phyloP scores from a whole-genome alignment of 208 protist species.

The Herpetomonas samuelpessoai region DNA sequence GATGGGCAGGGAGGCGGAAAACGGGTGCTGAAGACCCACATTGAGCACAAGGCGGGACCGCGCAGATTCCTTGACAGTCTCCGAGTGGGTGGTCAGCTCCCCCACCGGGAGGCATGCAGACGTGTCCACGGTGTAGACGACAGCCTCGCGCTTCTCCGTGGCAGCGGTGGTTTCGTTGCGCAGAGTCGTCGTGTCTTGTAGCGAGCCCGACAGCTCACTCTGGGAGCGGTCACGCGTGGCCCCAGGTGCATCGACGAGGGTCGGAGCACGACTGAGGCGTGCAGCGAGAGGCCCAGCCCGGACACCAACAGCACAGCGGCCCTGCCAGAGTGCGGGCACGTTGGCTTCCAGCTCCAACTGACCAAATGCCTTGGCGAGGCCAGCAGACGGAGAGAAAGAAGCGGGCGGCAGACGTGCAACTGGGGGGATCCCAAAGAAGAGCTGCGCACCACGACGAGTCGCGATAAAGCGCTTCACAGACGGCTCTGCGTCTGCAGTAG shows the following conservation, averaged over 20 bases:
- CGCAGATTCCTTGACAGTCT: too few relatives aligned
- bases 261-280: constrained; percentile 10
- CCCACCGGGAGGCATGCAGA: constrained; percentile 14
- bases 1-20: constrained; percentile 9
- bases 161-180: not conserved
- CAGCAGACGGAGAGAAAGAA: constrained; percentile 8
- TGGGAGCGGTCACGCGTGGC: constrained; percentile 1
- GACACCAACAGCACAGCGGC: constrained; percentile 11
- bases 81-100: not conserved
- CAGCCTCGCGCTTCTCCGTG: not conserved
- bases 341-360: constrained; percentile 19
- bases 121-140: constrained; percentile 18
- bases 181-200: not conserved
- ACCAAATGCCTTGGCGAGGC: constrained; percentile 1
- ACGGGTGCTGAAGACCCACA: constrained; percentile 41
- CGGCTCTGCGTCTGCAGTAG: too few relatives aligned
- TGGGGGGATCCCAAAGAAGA: constrained; percentile 9
- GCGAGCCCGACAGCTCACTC: not conserved
- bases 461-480: constrained; percentile 6
- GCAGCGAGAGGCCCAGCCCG: constrained; percentile 14
- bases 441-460: constrained; percentile 13
- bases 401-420: not conserved
- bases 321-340: constrained; percentile 6
- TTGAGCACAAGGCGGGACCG: too few relatives aligned
- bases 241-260: not conserved